Percentiles rank a stretch among this genome's conserved stretches.
phyloP scores from a whole-genome alignment of 1,284 basidiomycete species.

The Tilletia setariae region DNA sequence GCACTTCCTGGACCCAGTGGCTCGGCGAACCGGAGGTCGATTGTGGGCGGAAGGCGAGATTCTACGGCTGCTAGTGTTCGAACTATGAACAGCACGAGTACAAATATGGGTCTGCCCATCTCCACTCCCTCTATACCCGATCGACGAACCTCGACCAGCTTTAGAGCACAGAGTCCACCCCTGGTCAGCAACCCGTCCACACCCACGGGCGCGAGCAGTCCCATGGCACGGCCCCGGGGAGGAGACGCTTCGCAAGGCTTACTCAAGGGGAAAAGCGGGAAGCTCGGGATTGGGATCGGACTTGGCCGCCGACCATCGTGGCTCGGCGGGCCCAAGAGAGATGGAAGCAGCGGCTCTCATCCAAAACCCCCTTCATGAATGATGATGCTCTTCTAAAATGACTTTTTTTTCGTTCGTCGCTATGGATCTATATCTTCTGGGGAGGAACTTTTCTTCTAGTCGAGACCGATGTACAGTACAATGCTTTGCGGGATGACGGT shows the following conservation, averaged over 20 bases:
- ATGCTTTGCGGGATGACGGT: no score
- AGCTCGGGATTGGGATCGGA: conserved; percentile 1
- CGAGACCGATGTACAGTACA: no score
- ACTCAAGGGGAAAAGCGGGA: neutral
- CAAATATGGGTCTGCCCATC: conserved; percentile 10
- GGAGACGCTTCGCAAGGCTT: neutral
- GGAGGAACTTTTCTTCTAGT: no score
- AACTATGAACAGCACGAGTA: neutral
- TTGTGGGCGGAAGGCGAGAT: neutral
- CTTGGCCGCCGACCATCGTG: conserved; percentile 2
- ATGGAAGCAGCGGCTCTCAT: neutral
- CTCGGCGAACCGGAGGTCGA: neutral
- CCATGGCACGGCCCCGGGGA: neutral
- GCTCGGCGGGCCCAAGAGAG: conserved; percentile 8
- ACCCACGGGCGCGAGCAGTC: neutral
- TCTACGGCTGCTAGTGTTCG: neutral
- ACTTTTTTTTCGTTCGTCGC: no score
- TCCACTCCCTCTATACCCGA: conserved; percentile 4
- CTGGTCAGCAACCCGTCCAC: neutral
- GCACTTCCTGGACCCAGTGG: neutral
- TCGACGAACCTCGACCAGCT: conserved; percentile 7
- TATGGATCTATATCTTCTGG: no score
- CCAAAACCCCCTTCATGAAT: no score
- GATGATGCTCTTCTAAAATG: no score
- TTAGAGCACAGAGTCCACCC: neutral